These are phyloP conservation scores for Neonectria hederae DNA, from an alignment of 2,329 filamentous ascomycete species.

Conservation along the genomic window DNA sequence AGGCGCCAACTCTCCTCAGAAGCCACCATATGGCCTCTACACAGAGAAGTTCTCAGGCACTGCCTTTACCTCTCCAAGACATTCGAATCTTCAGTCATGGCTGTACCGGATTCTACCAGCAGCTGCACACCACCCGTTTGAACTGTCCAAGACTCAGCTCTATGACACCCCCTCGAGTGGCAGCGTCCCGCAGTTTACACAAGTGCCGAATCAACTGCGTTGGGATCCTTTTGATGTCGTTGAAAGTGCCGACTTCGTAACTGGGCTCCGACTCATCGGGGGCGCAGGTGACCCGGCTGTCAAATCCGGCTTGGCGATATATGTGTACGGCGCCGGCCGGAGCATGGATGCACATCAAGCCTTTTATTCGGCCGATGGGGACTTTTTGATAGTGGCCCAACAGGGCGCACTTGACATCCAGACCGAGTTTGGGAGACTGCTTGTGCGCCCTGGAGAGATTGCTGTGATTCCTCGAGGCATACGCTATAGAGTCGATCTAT, in stretches of 20 bases:
- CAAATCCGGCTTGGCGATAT: constrained; percentile 86
- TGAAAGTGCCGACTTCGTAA: constrained; percentile 63
- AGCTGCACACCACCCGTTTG: constrained; percentile 67
- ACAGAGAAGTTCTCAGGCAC: constrained; percentile 81
- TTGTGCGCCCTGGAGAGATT: constrained; percentile 82
- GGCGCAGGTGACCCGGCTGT: constrained; percentile 82
- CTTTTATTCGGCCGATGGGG: constrained; percentile 86
- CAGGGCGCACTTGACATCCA: constrained; percentile 78
- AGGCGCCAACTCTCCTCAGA: constrained; percentile 58
- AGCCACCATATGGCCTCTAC: constrained; percentile 80
- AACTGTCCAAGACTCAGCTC: constrained; percentile 47
- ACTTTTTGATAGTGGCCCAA: constrained; percentile 80
- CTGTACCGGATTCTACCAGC: constrained; percentile 75
- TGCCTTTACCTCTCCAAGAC: constrained; percentile 74
- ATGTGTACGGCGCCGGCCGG: constrained; percentile 80
- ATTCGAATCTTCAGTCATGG: constrained; percentile 76
- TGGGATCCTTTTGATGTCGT: constrained; percentile 85
- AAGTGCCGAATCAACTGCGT: constrained; percentile 78
- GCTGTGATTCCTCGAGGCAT: constrained; percentile 79
- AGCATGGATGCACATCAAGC: constrained; percentile 78
- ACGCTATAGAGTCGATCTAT: constrained; percentile 76
- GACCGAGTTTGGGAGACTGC: constrained; percentile 78
- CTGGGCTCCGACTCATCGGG: constrained; percentile 73
- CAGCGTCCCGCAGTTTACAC: constrained; percentile 45
- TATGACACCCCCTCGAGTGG: constrained; percentile 32